Evolutionary conservation across 495 filamentous ascomycete species (phyloP).

Genomic region (Opeltia flavorubescens): DNA sequence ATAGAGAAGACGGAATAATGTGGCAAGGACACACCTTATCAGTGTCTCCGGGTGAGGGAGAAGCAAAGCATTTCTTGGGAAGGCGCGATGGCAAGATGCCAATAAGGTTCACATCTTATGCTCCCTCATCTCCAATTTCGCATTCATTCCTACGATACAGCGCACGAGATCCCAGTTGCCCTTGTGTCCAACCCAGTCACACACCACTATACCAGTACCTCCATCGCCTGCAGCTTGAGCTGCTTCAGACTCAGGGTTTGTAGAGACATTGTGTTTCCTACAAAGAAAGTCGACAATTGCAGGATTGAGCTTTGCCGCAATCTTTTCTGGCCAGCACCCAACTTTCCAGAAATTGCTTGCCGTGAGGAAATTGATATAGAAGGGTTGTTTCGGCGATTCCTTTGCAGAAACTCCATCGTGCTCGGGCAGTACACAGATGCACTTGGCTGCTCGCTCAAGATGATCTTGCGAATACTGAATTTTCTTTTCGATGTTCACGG

Average conservation of each 20-base stretch:
- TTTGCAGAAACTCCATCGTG: constrained; percentile 13
- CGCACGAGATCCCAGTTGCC: constrained; percentile 91
- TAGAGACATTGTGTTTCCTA: constrained; percentile 38
- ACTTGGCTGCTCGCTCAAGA: constrained; percentile 52
- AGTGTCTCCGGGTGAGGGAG: not conserved
- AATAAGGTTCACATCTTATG: not conserved
- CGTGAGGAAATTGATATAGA: constrained; percentile 83
- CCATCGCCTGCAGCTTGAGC: constrained; percentile 48
- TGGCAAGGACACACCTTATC: not conserved
- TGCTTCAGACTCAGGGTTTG: constrained; percentile 20
- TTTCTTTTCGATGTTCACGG: constrained; percentile 65
- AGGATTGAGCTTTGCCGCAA: constrained; percentile 89
- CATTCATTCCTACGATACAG: constrained; percentile 85
- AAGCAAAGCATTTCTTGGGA: not conserved
- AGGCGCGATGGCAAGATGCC: not conserved
- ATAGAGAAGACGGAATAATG: not conserved
- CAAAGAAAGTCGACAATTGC: constrained; percentile 70
- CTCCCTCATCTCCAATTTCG: constrained; percentile 45
- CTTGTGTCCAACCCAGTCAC: constrained; percentile 78
- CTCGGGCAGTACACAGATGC: constrained; percentile 17
- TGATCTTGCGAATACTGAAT: constrained; percentile 58
- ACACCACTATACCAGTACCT: constrained; percentile 81
- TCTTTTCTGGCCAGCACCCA: constrained; percentile 83
- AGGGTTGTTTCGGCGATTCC: constrained; percentile 37
- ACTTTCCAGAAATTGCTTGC: constrained; percentile 88